phyloP scores from a whole-genome alignment of 306 rosid species.

The Corylus heterophylla region DNA sequence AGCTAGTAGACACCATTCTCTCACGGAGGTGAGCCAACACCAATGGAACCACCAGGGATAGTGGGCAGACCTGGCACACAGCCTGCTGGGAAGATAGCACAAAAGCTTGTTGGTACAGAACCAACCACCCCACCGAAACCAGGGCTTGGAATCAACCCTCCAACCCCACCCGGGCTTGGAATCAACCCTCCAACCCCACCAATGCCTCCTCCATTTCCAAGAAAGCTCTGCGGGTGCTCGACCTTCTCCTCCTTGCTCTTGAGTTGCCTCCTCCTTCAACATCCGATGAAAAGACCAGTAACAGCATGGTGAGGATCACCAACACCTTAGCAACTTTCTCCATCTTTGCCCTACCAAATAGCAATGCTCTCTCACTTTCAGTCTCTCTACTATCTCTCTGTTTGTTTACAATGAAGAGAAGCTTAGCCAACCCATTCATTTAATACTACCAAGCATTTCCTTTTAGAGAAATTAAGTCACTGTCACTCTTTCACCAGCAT shows the following conservation, averaged over 20 bases:
- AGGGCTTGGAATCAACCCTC: neutral
- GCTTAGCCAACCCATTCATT: constrained; percentile 8
- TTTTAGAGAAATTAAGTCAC: neutral
- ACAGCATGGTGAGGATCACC: constrained; percentile 28
- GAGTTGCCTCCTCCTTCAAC: constrained; percentile 26
- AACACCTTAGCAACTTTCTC: constrained; percentile 28
- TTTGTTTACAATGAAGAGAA: constrained; percentile 7
- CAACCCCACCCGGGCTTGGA: neutral
- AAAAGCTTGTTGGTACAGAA: neutral
- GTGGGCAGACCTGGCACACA: neutral
- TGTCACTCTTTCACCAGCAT: too few relatives aligned
- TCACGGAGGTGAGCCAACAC: neutral
- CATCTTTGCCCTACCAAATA: constrained; percentile 15
- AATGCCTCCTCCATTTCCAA: neutral
- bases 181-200: neutral
- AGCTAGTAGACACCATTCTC: neutral
- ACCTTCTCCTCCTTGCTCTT: neutral
- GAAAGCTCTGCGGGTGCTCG: neutral
- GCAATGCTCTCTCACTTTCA: neutral
- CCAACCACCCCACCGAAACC: neutral
- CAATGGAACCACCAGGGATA: neutral
- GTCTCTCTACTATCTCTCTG: neutral
- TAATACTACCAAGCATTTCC: constrained; percentile 26
- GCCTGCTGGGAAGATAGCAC: constrained; percentile 1
- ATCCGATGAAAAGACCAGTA: constrained; percentile 19